Percentiles rank a stretch among this genome's conserved stretches.
Conservation (phyloP, 805 yeast species). For the Lipomyces mesembrius region DNA sequence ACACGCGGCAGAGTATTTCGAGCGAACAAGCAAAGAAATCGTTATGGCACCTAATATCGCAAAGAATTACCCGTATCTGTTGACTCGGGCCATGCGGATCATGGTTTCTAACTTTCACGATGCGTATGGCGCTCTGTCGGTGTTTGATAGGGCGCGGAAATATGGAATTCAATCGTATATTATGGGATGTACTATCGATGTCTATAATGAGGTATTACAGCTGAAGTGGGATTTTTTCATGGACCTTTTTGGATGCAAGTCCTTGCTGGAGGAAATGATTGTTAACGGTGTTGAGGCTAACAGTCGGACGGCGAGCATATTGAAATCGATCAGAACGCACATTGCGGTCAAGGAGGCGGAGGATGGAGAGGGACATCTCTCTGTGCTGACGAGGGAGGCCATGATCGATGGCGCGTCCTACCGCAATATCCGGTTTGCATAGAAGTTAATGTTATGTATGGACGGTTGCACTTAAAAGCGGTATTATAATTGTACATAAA, state of each 20-base stretch:
- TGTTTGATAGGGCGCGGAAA: conserved; percentile 47
- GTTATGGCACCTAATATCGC: conserved; percentile 22
- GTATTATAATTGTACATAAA: not conserved
- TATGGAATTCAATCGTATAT: conserved; percentile 47
- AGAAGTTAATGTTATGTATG: not conserved
- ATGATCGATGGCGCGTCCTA: conserved; percentile 23
- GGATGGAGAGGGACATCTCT: conserved; percentile 16
- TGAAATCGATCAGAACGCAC: conserved; percentile 37
- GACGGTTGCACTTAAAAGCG: not conserved
- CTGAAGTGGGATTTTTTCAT: conserved; percentile 50
- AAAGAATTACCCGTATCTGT: conserved; percentile 30
- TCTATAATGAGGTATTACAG: conserved; percentile 48
- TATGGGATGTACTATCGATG: conserved; percentile 48
- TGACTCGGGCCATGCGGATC: conserved; percentile 29
- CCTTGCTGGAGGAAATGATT: conserved; percentile 49
- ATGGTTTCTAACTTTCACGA: conserved; percentile 23
- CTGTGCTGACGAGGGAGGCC: conserved; percentile 20
- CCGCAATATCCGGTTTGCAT: conserved; percentile 20
- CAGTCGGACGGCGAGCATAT: conserved; percentile 44
- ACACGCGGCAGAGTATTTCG: conserved; percentile 22
- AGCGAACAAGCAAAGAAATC: conserved; percentile 13
- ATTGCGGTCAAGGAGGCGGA: not conserved
- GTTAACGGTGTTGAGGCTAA: conserved; percentile 51
- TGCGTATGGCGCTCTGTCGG: conserved; percentile 43
- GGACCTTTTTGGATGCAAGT: conserved; percentile 47